A percentile compares a stretch with the other conserved stretches of the same genome.
phyloP scores from a whole-genome alignment of 257 asterid genomes.

The Orobanche coerulescens region DNA sequence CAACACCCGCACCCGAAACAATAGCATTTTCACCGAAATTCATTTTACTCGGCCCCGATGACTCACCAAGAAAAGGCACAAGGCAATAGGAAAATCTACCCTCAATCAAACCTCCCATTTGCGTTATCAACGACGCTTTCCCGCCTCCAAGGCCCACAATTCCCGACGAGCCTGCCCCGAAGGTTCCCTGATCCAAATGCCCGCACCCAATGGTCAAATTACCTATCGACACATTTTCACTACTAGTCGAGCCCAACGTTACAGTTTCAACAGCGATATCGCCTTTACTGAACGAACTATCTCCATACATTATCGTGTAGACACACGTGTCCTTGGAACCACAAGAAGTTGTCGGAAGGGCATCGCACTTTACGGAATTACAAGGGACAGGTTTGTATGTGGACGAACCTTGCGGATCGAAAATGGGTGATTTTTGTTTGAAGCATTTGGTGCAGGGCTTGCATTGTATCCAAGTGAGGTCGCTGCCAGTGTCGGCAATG shows the following conservation, averaged over 20 bases:
- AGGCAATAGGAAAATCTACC: constrained; percentile 67
- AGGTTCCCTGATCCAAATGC: constrained; percentile 22
- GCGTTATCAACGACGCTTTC: constrained; percentile 38
- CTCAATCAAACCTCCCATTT: constrained; percentile 28
- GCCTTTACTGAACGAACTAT: constrained; percentile 31
- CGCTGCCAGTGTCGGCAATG: constrained; percentile 60
- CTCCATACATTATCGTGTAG: constrained; percentile 31
- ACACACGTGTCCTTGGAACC: constrained; percentile 6
- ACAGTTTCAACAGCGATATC: constrained; percentile 48
- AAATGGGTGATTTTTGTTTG: constrained; percentile 34
- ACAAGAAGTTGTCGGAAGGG: constrained; percentile 12
- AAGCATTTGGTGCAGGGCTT: constrained; percentile 43
- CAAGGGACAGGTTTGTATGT: constrained; percentile 38
- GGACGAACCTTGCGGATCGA: constrained; percentile 36
- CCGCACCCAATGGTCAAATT: constrained; percentile 53
- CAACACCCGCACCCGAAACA: constrained; percentile 34
- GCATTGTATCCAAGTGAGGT: constrained; percentile 61
- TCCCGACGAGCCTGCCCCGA: constrained; percentile 35
- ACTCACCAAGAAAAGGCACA: constrained; percentile 15
- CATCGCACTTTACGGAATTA: constrained; percentile 26
- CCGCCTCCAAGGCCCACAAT: constrained; percentile 62
- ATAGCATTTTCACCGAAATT: constrained; percentile 35
- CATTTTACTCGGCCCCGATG: constrained; percentile 33
- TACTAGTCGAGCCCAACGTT: constrained; percentile 22
- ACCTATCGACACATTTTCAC: constrained; percentile 18